Evolutionary conservation across 805 yeast genomes (phyloP).

Genomic region (Yarrowia bubula): DNA sequence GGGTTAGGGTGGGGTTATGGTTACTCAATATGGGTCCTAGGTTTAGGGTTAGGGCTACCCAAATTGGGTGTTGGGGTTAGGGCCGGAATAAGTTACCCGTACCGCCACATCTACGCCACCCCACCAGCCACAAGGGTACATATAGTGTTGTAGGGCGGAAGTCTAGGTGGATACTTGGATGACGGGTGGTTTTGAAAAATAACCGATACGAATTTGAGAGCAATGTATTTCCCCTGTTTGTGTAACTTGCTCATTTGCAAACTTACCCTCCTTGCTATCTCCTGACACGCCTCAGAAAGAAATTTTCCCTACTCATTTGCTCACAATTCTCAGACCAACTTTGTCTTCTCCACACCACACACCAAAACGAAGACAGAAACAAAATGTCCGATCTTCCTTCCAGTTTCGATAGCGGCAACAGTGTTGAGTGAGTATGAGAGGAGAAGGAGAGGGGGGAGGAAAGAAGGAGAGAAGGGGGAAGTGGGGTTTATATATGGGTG

Average conservation of each 20-base stretch:
- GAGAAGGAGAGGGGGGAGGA: background rate
- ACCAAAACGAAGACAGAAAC: background rate
- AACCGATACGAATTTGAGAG: background rate
- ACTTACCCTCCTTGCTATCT: no score
- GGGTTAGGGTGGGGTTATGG: background rate
- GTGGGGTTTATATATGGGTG: background rate
- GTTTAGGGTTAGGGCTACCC: background rate
- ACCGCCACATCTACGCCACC: slow-evolving; percentile 8
- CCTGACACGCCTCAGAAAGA: background rate
- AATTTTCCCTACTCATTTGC: background rate
- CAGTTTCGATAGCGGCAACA: slow-evolving; percentile 27
- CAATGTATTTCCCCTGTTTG: background rate
- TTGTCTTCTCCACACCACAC: background rate
- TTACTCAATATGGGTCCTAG: no score
- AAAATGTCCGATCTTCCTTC: slow-evolving; percentile 26
- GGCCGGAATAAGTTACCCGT: background rate
- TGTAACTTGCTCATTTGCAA: background rate
- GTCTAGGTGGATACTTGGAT: no score
- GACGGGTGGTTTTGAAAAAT: background rate
- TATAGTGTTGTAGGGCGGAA: background rate
- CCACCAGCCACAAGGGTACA: slow-evolving; percentile 18
- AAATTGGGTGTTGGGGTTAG: background rate
- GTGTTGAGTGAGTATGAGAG: slow-evolving; percentile 5
- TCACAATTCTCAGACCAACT: background rate
- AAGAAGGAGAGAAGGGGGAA: background rate